Conservation (phyloP, 2,329 filamentous ascomycete genomes). For the Fusarium pseudoanthophilum region DNA sequence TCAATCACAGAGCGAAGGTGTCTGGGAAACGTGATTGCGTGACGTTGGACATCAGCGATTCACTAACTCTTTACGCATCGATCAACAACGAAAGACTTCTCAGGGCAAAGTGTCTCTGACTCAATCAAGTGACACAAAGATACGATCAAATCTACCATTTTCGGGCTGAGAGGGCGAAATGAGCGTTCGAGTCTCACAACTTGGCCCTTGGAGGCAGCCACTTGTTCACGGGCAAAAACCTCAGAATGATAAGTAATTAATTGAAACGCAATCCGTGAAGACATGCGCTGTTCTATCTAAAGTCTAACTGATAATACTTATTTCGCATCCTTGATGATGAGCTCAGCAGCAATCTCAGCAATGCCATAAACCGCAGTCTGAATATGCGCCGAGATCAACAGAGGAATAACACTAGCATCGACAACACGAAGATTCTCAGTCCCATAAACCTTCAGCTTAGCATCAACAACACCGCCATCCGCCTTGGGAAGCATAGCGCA, state of each 20-base stretch:
- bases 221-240: no score
- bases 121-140: fast-evolving
- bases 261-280: neutral
- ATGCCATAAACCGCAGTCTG: slow-evolving; percentile 65
- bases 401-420: slow-evolving; percentile 62
- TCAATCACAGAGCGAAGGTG: neutral
- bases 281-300: fast-evolving
- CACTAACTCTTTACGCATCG: neutral
- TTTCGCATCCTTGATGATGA: slow-evolving; percentile 37
- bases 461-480: slow-evolving; percentile 59
- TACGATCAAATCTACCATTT: fast-evolving
- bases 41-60: neutral
- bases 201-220: fast-evolving
- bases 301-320: neutral
- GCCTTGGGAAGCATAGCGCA: slow-evolving; percentile 58
- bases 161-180: fast-evolving
- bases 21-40: no score
- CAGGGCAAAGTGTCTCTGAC: fast-evolving
- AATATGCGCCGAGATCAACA: slow-evolving; percentile 59
- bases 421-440: slow-evolving; percentile 59
- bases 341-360: slow-evolving; percentile 57
- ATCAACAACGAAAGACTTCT: fast-evolving
- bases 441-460: slow-evolving; percentile 58
- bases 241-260: neutral
- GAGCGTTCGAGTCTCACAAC: neutral